Base-by-base conservation (phyloP, 306 rosid genomes). In the Acacia melanoxylon region DNA sequence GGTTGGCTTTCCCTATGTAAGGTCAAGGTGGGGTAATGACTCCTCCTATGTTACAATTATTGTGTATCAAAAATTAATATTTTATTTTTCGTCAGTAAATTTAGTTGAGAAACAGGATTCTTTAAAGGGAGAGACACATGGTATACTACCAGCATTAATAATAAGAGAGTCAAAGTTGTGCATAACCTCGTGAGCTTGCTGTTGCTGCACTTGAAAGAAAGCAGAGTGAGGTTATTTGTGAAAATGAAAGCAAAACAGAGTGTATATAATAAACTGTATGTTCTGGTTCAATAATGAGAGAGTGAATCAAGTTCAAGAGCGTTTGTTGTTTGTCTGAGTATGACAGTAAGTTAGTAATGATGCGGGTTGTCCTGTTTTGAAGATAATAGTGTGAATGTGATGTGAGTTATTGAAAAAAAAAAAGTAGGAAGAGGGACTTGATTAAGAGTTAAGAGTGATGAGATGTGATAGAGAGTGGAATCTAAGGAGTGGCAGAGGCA, bases 1-100 rank as follows among this genome's bases (percentile, higher is more conserved):
- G 76, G 88, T 80, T 85, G 62, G 89, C 25, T 61, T 81, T 83
- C 71, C 84, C 89, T 40, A 88, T n/a, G 89, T 46, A 79, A 73
- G 75, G 74, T 20, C 56, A 44, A 24, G 56, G 31, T 63, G 56
- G 25, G 46, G 11, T n/a, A 22, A 22, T 44, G 31, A 24, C 52
- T 72, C 24, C 27, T 46, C 52, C 76, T 20, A 20, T 19, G 61
- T 56, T 20, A 19, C 62, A n/a, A 56, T 56, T 56, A 56, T 8
- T 19, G 62, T 56, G 9, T 8, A 56, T 20, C 27, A 56, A 56
- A 8, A 2, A 56, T 56, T 19, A 17, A 54, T 54, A 54, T 54
- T 51, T 46, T 17, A 16, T 51, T 51, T 19, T 5, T 95, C 58
- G 0, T 1, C 58, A 52, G 20, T 52, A 17, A 52, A 52, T 52